Conservation (phyloP, 2,329 filamentous ascomycete genomes). For the Aureobasidium subglaciale region DNA sequence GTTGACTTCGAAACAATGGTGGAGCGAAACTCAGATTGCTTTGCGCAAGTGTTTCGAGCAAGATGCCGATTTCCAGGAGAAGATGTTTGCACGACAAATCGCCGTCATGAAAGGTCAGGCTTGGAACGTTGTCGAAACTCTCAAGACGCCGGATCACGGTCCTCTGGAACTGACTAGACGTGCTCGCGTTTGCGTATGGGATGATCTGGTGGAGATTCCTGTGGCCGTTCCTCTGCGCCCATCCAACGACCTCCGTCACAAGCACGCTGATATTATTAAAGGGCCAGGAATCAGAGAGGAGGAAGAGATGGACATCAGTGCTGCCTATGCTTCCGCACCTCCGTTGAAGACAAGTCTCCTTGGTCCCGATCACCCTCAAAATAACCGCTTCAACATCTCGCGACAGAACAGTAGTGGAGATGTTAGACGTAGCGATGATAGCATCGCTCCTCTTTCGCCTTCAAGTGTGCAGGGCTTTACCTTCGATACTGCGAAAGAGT, state of each 20-base stretch:
- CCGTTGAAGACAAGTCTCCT: conserved; percentile 58
- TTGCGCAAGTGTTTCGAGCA: conserved; percentile 82
- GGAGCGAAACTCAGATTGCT: conserved; percentile 85
- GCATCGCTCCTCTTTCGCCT: conserved; percentile 26
- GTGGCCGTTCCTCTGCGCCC: conserved; percentile 84
- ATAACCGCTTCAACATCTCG: conserved; percentile 43
- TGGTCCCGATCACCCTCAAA: conserved; percentile 32
- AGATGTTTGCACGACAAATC: conserved; percentile 98
- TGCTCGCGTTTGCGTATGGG: conserved; percentile 92
- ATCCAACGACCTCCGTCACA: conserved; percentile 72
- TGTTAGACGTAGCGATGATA: conserved; percentile 22
- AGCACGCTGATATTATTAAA: conserved; percentile 32
- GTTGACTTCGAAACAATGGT: conserved; percentile 91
- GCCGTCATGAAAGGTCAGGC: conserved; percentile 99
- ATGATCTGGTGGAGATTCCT: conserved; percentile 92
- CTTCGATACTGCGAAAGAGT: conserved; percentile 19
- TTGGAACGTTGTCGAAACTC: conserved; percentile 97
- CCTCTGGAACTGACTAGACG: conserved; percentile 87
- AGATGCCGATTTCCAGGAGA: conserved; percentile 93
- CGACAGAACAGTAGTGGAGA: conserved; percentile 39
- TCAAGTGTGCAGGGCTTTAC: conserved; percentile 29
- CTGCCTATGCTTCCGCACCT: conserved; percentile 54
- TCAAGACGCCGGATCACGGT: conserved; percentile 87
- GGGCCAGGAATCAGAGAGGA: conserved; percentile 47
- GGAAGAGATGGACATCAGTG: conserved; percentile 89